Evolutionary conservation across 352 stramenopile genomes (phyloP).

Genomic region (Globisporangium canariense): DNA sequence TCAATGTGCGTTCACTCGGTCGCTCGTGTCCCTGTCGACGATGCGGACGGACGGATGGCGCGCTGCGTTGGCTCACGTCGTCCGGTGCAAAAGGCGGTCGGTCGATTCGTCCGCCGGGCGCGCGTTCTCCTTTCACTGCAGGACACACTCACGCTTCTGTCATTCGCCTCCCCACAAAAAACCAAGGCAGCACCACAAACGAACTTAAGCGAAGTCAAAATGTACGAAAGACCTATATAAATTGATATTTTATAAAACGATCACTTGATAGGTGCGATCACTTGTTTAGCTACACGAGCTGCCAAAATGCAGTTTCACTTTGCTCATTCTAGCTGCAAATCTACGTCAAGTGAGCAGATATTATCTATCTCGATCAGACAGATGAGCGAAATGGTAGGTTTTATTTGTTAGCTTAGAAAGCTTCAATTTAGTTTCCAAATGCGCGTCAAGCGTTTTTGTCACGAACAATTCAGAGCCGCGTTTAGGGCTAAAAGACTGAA

Average conservation of each 20-base stretch:
- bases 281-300: too few relatives aligned
- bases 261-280: background rate
- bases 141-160: slow-evolving; percentile 6
- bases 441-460: too few relatives aligned
- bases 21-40: background rate
- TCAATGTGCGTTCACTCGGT: background rate
- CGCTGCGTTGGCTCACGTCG: background rate
- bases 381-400: too few relatives aligned
- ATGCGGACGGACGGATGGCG: background rate
- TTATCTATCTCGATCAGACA: too few relatives aligned
- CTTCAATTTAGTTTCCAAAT: too few relatives aligned
- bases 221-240: background rate
- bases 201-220: background rate
- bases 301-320: too few relatives aligned
- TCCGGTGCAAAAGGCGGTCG: background rate
- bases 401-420: too few relatives aligned
- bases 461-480: too few relatives aligned
- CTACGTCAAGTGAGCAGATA: too few relatives aligned
- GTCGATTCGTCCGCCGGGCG: background rate
- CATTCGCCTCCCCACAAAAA: slow-evolving; percentile 15
- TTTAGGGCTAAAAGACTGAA: too few relatives aligned
- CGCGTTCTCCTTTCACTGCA: slow-evolving; percentile 6
- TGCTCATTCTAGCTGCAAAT: too few relatives aligned
- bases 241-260: background rate
- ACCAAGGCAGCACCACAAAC: slow-evolving; percentile 1